Conservation (phyloP, 345 rosid species). For the Kernera saxatilis region DNA sequence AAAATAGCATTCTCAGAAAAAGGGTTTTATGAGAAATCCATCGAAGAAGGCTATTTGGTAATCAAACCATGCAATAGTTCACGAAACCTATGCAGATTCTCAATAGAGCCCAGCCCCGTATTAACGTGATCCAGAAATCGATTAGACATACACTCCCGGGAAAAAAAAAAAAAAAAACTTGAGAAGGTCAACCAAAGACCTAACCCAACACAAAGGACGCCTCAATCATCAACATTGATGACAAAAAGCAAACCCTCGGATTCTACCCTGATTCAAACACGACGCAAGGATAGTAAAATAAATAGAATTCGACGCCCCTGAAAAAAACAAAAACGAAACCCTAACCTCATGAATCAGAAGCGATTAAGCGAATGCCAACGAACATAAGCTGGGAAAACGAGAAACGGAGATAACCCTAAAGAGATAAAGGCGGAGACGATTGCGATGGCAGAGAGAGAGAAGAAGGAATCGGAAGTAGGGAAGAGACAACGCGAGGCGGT, state of each 20-base stretch:
- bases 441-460: neutral
- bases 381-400: neutral
- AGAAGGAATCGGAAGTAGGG: slow-evolving; percentile 16
- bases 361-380: slow-evolving; percentile 21
- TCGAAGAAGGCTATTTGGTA: slow-evolving; percentile 20
- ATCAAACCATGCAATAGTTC: slow-evolving; percentile 17
- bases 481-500: slow-evolving; percentile 26
- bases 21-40: slow-evolving; percentile 2
- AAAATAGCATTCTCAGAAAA: slow-evolving; percentile 4
- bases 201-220: slow-evolving; percentile 31
- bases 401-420: slow-evolving; percentile 14
- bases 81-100: slow-evolving; percentile 8
- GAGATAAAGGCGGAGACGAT: slow-evolving; percentile 24
- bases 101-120: slow-evolving; percentile 32
- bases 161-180: neutral
- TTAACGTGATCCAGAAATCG: slow-evolving; percentile 11
- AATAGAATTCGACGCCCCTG: neutral
- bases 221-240: slow-evolving; percentile 29
- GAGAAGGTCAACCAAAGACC: slow-evolving; percentile 13
- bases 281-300: neutral
- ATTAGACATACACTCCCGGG: neutral
- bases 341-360: slow-evolving; percentile 34
- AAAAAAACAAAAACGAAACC: slow-evolving; percentile 10
- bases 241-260: slow-evolving; percentile 14
- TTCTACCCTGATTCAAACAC: slow-evolving; percentile 2